Conservation (phyloP, 2,329 filamentous ascomycete genomes). For the Alternaria gaisen region DNA sequence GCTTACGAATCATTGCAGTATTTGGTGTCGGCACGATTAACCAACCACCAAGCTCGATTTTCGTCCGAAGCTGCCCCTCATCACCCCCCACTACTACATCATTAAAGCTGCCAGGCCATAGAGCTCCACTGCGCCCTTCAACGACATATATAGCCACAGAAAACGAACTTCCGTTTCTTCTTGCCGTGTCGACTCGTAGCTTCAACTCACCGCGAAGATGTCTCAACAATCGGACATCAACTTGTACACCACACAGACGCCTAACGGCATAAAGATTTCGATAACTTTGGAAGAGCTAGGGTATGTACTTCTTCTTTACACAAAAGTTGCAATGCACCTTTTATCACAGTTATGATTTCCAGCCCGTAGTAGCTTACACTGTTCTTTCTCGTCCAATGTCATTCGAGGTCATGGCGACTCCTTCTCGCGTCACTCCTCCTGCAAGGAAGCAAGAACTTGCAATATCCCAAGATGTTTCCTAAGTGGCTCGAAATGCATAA, state of each 20-base stretch:
- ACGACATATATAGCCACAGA: not conserved
- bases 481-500: not conserved
- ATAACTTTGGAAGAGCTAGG: conserved; percentile 87
- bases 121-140: not conserved
- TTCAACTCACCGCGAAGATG: conserved; percentile 26
- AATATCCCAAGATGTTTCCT: no score
- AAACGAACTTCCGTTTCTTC: not conserved
- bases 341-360: not conserved
- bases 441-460: not conserved
- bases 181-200: not conserved
- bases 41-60: conserved; percentile 28
- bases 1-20: not conserved
- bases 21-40: conserved; percentile 33
- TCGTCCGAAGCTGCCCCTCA: conserved; percentile 37
- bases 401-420: not conserved
- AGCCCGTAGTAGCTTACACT: not conserved
- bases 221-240: conserved; percentile 69
- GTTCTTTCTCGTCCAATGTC: not conserved
- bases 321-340: not conserved
- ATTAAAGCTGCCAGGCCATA: conserved; percentile 1
- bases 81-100: conserved; percentile 24
- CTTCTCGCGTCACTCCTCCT: not conserved
- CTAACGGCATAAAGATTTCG: conserved; percentile 89
- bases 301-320: conserved; percentile 27
- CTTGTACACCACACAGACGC: conserved; percentile 83